Conservation (phyloP, 179 eudicot genomes). For the Silene coronaria region DNA sequence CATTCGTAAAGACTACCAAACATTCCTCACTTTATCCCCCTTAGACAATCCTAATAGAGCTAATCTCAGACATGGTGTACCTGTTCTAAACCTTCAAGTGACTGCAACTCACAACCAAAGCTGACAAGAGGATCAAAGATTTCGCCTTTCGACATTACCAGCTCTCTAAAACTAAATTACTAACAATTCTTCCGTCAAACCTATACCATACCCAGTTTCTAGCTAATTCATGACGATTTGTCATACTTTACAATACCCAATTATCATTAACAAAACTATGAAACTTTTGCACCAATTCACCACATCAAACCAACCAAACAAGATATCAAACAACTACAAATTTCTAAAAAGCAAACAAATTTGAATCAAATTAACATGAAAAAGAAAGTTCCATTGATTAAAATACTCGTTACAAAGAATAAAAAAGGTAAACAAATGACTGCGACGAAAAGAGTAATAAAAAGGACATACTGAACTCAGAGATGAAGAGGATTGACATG, state of each 20-base stretch:
- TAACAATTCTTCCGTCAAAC: neutral
- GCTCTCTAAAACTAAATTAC: neutral
- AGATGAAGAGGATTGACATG: conserved; percentile 58
- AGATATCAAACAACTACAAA: neutral
- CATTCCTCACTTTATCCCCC: too few relatives aligned
- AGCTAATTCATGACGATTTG: neutral
- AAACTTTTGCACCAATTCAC: neutral
- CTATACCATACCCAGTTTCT: neutral
- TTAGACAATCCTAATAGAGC: too few relatives aligned
- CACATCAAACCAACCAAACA: neutral
- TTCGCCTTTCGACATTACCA: neutral
- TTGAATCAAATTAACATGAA: neutral
- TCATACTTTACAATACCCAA: neutral
- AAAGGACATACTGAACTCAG: conserved; percentile 50
- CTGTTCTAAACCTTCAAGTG: neutral
- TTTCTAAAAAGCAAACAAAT: neutral
- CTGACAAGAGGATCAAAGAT: neutral
- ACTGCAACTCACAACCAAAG: neutral
- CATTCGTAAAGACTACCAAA: too few relatives aligned
- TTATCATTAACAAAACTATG: neutral
- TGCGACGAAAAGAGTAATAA: neutral
- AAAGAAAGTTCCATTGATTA: neutral
- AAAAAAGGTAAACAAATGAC: too few relatives aligned
- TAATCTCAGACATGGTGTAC: too few relatives aligned
- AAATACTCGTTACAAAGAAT: too few relatives aligned